Base-by-base conservation (phyloP, 495 filamentous ascomycete species). In the Xylaria acuta region DNA sequence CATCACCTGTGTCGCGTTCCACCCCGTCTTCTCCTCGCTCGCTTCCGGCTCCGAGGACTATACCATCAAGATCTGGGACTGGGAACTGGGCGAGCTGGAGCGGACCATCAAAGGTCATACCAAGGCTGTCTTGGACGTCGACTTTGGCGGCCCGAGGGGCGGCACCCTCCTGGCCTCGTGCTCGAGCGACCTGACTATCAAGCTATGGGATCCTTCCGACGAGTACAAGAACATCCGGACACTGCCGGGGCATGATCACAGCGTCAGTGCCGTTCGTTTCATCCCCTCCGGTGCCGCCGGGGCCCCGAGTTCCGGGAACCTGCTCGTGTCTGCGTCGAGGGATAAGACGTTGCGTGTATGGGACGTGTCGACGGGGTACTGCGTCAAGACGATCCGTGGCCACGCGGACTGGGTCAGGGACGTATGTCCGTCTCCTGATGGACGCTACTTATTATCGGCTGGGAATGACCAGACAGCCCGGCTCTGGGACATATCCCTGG, bases 181-280 rank as follows among this genome's bases (percentile, higher is more conserved):
- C 82, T 94, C 91, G 22, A 92, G 91, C 64, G 96, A 98, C 76
- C 84, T 98, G 4, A 97, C 94, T 1, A 97, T 98, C 82, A 99
- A 98, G 78, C 81, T 99, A 9, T 99, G 96, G 96, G 95, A 98
- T 71, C 96, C 96, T 2, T 90, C 88, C 27, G 92, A 97, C 75
- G 93, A 97, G 51, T 98, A 98, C 83, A 97, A 97, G 76, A 97
- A 97, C 77, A 95, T 97, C 69, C 89, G 95, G 51, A 99, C 95
- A 0, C 87, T 99, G 5, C 91, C 92, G 1, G 96, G 96, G 9
- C 96, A 99, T 41, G 96, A 99, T 75, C 95, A 98, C 79, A 92
- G 89, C 68, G 92, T 98, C 59, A 94, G 91, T 67, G 91, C 93
- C 12, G 90, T 98, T 3, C 90, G 94, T 5, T 98, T 97, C 79